These are phyloP conservation scores for Monosporascus sp. DNA, from an alignment of 2,329 filamentous ascomycete genomes.

Conservation along the genomic window DNA sequence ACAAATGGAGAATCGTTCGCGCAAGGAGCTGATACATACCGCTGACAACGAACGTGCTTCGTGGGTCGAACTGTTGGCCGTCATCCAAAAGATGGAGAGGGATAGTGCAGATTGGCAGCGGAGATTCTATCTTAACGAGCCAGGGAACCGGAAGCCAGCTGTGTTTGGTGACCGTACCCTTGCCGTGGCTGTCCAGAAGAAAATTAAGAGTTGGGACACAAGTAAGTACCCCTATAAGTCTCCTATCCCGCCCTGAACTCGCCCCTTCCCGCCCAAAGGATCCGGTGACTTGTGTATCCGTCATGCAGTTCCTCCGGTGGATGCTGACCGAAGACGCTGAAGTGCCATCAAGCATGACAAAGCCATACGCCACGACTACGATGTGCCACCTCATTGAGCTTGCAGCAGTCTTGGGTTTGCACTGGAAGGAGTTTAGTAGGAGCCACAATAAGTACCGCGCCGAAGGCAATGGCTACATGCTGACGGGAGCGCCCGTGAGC, in stretches of 20 bases:
- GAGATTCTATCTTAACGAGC: neutral
- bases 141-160: neutral
- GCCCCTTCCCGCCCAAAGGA: too few relatives aligned
- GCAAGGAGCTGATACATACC: slow-evolving; percentile 22
- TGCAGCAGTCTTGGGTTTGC: slow-evolving; percentile 47
- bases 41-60: slow-evolving; percentile 33
- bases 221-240: neutral
- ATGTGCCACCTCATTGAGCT: slow-evolving; percentile 52
- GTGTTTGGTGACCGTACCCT: slow-evolving; percentile 5
- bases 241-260: neutral
- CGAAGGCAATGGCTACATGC: slow-evolving; percentile 50
- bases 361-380: slow-evolving; percentile 42
- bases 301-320: neutral
- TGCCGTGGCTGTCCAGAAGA: slow-evolving; percentile 16
- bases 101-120: slow-evolving; percentile 24
- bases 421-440: slow-evolving; percentile 56
- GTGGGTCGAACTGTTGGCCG: slow-evolving; percentile 28
- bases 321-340: neutral
- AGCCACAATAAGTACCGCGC: slow-evolving; percentile 46
- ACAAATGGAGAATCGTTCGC: slow-evolving; percentile 1
- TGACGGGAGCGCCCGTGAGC: slow-evolving; percentile 39
- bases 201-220: slow-evolving; percentile 18
- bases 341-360: slow-evolving; percentile 18
- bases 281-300: neutral
- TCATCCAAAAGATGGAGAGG: slow-evolving; percentile 26